These are phyloP conservation scores for Vickermania ingenoplastis DNA, from an alignment of 208 protist genomes.

Conservation along the genomic window DNA sequence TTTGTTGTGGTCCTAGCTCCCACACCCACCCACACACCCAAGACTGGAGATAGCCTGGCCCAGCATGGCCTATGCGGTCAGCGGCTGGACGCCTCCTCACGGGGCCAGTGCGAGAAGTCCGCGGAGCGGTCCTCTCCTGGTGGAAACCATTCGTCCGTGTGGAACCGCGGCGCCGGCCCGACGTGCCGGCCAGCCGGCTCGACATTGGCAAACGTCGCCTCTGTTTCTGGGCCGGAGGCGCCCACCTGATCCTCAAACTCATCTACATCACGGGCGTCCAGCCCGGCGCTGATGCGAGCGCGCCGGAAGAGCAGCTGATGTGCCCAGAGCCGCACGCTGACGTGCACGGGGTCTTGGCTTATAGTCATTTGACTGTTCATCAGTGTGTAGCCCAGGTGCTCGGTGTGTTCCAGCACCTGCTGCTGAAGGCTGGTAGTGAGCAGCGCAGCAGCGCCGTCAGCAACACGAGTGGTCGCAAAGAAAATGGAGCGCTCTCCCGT, in stretches of 20 bases:
- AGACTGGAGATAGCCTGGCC: too few species aligned
- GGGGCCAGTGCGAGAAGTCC: too few species aligned
- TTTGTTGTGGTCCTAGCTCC: too few species aligned
- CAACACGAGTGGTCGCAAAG: constrained; percentile 81
- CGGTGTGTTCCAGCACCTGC: constrained; percentile 74
- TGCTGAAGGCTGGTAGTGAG: constrained; percentile 79
- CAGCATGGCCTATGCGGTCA: too few species aligned
- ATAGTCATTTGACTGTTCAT: constrained; percentile 71
- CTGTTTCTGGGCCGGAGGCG: neutral
- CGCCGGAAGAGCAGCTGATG: constrained; percentile 83
- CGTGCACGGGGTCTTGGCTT: constrained; percentile 78
- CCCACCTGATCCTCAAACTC: constrained; percentile 3
- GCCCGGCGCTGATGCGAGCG: constrained; percentile 20
- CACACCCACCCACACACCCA: too few species aligned
- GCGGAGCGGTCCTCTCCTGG: neutral
- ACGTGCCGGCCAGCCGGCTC: neutral
- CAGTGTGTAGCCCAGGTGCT: constrained; percentile 70
- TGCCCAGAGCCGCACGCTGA: constrained; percentile 79
- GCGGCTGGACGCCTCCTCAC: too few species aligned
- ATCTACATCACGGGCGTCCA: constrained; percentile 38
- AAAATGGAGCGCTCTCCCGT: constrained; percentile 79
- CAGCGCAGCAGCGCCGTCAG: constrained; percentile 76
- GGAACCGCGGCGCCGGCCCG: neutral
- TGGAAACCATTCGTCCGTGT: neutral
- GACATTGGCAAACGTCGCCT: neutral